Conservation (phyloP, 805 yeast genomes). For the Wickerhamomyces alni region DNA sequence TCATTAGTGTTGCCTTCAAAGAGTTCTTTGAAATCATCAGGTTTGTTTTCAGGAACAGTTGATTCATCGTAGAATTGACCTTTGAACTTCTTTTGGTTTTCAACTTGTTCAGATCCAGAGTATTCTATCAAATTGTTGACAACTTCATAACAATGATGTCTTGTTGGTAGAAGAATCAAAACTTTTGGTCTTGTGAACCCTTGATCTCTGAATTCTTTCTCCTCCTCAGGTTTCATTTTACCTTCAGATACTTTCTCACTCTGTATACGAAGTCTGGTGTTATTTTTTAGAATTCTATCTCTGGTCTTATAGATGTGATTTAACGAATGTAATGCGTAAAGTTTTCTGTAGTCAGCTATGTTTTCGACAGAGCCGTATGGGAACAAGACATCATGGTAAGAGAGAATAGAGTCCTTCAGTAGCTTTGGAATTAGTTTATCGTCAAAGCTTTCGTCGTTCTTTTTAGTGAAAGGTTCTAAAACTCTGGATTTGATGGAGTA, state of each 20-base stretch:
- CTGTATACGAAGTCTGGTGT: constrained; percentile 43
- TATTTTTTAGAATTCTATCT: constrained; percentile 77
- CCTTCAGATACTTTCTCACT: constrained; percentile 33
- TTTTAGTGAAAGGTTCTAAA: constrained; percentile 19
- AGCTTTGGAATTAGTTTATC: constrained; percentile 38
- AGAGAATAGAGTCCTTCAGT: constrained; percentile 59
- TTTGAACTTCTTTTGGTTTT: constrained; percentile 70
- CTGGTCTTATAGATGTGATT: constrained; percentile 86
- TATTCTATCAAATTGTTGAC: constrained; percentile 55
- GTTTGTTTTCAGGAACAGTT: constrained; percentile 46
- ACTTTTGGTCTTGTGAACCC: constrained; percentile 94
- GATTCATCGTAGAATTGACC: constrained; percentile 58
- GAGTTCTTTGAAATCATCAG: constrained; percentile 72
- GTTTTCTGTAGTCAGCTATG: constrained; percentile 46
- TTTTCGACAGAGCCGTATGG: constrained; percentile 50
- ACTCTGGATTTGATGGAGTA: constrained; percentile 44
- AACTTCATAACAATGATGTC: constrained; percentile 68
- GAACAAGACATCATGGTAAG: constrained; percentile 64
- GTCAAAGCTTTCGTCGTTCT: constrained; percentile 22
- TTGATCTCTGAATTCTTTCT: constrained; percentile 76
- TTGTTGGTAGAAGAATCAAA: constrained; percentile 75
- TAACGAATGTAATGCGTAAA: constrained; percentile 64
- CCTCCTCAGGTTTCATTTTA: constrained; percentile 33
- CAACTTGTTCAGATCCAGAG: constrained; percentile 69
- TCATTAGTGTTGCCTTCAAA: constrained; percentile 91